Evolutionary conservation across 108 stramenopile species (phyloP).

Genomic region (Cyclotella choctawhatcheeana): DNA sequence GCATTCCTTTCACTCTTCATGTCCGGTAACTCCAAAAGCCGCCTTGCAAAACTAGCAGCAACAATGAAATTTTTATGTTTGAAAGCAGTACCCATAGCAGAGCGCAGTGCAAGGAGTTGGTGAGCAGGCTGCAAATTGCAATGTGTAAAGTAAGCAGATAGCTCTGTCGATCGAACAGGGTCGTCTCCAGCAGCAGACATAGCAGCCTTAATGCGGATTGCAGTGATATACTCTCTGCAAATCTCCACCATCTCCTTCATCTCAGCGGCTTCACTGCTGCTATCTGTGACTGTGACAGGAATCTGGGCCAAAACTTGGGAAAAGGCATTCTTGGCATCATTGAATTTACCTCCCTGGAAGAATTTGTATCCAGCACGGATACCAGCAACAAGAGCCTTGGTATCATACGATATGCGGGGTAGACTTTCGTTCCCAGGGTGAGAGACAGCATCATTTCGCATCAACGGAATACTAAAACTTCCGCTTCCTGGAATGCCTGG

Average conservation of each 20-base stretch:
- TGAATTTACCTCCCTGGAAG: slow-evolving; percentile 97
- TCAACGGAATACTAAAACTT: slow-evolving; percentile 72
- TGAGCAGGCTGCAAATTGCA: slow-evolving; percentile 98
- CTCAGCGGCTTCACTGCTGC: slow-evolving; percentile 84
- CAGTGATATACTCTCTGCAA: slow-evolving; percentile 96
- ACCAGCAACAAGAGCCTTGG: slow-evolving; percentile 74
- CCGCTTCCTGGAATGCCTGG: slow-evolving; percentile 88
- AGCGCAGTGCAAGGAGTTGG: slow-evolving; percentile 93
- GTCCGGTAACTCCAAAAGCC: slow-evolving; percentile 96
- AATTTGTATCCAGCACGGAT: slow-evolving; percentile 88
- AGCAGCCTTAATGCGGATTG: slow-evolving; percentile 93
- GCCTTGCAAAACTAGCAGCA: slow-evolving; percentile 97
- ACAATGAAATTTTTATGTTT: slow-evolving; percentile 97
- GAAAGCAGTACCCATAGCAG: slow-evolving; percentile 98
- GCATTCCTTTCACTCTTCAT: slow-evolving; percentile 94
- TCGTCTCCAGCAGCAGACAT: slow-evolving; percentile 71
- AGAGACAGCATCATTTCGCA: slow-evolving; percentile 82
- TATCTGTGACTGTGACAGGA: slow-evolving; percentile 89
- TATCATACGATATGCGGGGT: slow-evolving; percentile 75
- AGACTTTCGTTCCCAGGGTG: slow-evolving; percentile 84
- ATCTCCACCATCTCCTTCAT: slow-evolving; percentile 95
- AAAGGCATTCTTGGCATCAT: slow-evolving; percentile 82
- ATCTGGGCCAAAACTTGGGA: slow-evolving; percentile 79
- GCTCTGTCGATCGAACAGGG: slow-evolving; percentile 92
- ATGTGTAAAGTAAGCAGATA: slow-evolving; percentile 99